Evolutionary conservation across 345 rosid species (phyloP).

Genomic region (Eucalyptus tenuipes): DNA sequence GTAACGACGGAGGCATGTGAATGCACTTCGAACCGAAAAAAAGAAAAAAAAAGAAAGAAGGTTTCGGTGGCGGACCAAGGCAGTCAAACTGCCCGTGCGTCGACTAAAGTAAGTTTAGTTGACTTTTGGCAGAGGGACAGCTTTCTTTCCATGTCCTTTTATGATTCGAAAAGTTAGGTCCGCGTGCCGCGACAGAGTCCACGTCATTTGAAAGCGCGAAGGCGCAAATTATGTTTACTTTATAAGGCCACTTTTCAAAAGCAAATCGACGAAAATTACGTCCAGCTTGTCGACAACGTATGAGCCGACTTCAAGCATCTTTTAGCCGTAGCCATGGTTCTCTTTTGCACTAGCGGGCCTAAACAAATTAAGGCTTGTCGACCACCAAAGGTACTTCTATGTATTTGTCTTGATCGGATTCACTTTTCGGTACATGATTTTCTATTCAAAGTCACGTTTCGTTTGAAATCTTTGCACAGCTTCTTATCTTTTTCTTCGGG

Average conservation of each 20-base stretch:
- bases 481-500: background rate
- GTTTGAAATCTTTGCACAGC: background rate
- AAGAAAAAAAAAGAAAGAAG: rapidly evolving
- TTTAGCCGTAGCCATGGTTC: background rate
- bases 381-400: background rate
- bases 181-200: background rate
- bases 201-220: background rate
- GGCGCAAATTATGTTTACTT: background rate
- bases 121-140: background rate
- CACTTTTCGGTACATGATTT: background rate
- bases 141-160: background rate
- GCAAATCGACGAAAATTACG: background rate
- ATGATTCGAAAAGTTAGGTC: background rate
- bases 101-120: background rate
- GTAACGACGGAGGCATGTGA: background rate
- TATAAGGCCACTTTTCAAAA: background rate
- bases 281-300: background rate
- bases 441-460: background rate
- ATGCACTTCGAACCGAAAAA: background rate
- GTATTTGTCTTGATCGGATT: background rate
- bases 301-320: background rate
- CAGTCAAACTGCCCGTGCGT: background rate
- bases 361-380: background rate
- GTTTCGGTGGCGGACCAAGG: background rate
- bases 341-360: background rate